phyloP scores from a whole-genome alignment of 148 eudicot species.

The Cornus kousa region DNA sequence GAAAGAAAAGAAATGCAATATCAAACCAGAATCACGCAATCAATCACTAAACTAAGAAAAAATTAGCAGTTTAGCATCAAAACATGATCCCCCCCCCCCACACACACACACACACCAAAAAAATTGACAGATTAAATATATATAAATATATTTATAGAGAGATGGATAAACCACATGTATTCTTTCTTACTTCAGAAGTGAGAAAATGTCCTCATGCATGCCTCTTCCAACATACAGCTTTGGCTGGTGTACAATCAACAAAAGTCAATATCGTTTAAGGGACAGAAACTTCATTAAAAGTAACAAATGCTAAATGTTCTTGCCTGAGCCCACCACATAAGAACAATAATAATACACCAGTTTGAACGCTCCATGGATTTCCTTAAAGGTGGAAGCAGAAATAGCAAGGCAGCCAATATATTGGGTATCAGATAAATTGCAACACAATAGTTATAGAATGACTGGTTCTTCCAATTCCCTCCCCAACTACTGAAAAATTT shows the following conservation, averaged over 20 bases:
- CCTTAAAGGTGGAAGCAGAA: conserved; percentile 71
- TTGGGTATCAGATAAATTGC: conserved; percentile 83
- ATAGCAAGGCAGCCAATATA: conserved; percentile 63
- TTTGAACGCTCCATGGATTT: conserved; percentile 79
- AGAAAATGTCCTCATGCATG: conserved; percentile 93
- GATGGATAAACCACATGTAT: conserved; percentile 2
- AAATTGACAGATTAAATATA: too few relatives aligned
- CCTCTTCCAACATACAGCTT: conserved; percentile 93
- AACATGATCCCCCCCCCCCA: too few relatives aligned
- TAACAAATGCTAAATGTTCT: conserved; percentile 26
- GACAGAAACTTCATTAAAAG: neutral
- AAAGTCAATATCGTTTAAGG: neutral
- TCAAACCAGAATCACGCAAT: neutral
- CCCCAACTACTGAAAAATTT: conserved; percentile 71
- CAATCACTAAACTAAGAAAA: too few relatives aligned
- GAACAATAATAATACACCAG: conserved; percentile 56
- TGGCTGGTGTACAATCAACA: conserved; percentile 58
- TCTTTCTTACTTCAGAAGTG: conserved; percentile 81
- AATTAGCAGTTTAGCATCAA: too few relatives aligned
- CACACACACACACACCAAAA: too few relatives aligned
- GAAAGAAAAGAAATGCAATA: neutral
- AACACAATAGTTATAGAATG: conserved; percentile 61
- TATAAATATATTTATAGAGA: too few relatives aligned
- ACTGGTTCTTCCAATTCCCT: conserved; percentile 48
- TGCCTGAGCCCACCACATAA: conserved; percentile 99